These are phyloP conservation scores for Candida tetrigidarum DNA, from an alignment of 1,139 yeast species.

Conservation along the genomic window DNA sequence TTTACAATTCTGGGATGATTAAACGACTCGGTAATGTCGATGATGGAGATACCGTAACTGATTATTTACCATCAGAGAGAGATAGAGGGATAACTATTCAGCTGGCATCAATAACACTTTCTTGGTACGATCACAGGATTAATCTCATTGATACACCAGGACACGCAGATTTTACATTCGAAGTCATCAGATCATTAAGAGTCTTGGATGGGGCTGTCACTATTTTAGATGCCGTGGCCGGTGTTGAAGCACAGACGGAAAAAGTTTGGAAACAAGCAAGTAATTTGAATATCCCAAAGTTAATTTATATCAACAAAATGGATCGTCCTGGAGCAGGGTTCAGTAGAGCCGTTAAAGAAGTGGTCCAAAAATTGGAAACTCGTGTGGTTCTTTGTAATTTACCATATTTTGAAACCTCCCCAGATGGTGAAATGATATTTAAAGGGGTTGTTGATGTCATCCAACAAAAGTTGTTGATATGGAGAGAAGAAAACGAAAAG, in stretches of 20 bases:
- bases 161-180: conserved; percentile 97
- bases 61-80: conserved; percentile 86
- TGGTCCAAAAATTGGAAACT: conserved; percentile 77
- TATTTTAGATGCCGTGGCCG: conserved; percentile 93
- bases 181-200: conserved; percentile 85
- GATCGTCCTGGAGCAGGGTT: conserved; percentile 96
- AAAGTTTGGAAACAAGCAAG: conserved; percentile 94
- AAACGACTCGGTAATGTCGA: conserved; percentile 90
- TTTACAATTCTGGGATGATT: conserved; percentile 84
- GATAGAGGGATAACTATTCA: conserved; percentile 96
- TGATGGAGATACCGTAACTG: conserved; percentile 96
- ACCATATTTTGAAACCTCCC: conserved; percentile 64
- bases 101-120: conserved; percentile 92
- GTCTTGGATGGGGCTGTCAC: conserved; percentile 95
- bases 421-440: conserved; percentile 51
- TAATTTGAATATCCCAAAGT: conserved; percentile 66
- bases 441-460: conserved; percentile 86
- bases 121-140: conserved; percentile 79
- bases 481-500: conserved; percentile 56
- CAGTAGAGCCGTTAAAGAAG: conserved; percentile 85
- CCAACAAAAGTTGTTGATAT: conserved; percentile 63
- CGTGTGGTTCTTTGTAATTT: conserved; percentile 74
- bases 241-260: conserved; percentile 98
- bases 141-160: conserved; percentile 98
- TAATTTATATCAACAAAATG: conserved; percentile 91